A percentile compares a stretch with the other conserved stretches of the same genome.
Evolutionary conservation across 306 rosid species (phyloP).

Genomic region (Biancaea sappan): DNA sequence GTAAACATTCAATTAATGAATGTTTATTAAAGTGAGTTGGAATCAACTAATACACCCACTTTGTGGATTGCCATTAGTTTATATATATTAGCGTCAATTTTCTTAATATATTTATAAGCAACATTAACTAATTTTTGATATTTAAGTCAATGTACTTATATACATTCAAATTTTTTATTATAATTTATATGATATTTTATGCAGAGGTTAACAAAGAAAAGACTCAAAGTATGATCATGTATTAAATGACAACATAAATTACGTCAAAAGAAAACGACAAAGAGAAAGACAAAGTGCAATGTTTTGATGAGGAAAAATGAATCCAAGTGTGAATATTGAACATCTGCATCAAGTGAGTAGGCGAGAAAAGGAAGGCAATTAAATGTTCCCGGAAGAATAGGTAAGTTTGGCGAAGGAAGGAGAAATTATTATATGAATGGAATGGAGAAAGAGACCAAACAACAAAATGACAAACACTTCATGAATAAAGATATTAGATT

Average conservation of each 20-base stretch:
- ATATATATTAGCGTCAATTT: too few species aligned
- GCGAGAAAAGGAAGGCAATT: slow-evolving; percentile 12
- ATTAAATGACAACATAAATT: background rate
- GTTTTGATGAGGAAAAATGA: background rate
- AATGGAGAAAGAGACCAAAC: slow-evolving; percentile 26
- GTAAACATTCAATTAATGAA: too few species aligned
- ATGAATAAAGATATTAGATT: background rate
- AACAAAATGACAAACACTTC: slow-evolving; percentile 25
- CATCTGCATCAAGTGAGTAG: slow-evolving; percentile 11
- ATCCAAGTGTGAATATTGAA: background rate
- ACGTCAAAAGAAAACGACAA: background rate
- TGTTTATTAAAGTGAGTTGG: too few species aligned
- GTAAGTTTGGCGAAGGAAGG: slow-evolving; percentile 42
- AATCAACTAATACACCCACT: too few species aligned
- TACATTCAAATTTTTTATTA: too few species aligned
- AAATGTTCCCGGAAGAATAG: slow-evolving; percentile 27
- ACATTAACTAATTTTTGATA: too few species aligned
- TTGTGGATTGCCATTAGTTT: too few species aligned
- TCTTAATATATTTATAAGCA: too few species aligned
- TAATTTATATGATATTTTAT: too few species aligned
- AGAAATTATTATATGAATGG: too few species aligned
- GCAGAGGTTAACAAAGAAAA: background rate
- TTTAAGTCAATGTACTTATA: too few species aligned
- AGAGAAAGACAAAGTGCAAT: background rate
- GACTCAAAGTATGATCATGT: background rate